A percentile compares a stretch with the other conserved stretches of the same genome.
phyloP scores from a whole-genome alignment of 306 rosid species.

The Cucumis cinereus region DNA sequence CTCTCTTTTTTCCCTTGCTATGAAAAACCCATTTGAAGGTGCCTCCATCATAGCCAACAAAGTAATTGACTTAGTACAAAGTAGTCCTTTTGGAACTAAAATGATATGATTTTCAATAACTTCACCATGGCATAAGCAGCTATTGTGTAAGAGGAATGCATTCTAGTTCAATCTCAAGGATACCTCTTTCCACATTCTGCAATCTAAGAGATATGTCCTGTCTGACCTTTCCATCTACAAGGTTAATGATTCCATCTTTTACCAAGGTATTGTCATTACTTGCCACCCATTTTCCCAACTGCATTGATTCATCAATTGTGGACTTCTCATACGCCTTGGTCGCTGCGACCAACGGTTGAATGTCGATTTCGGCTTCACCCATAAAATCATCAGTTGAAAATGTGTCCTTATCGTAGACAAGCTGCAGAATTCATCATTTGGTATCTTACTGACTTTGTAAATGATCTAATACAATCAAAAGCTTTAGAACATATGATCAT shows the following conservation, averaged over 20 bases:
- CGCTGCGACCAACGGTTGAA: conserved; percentile 69
- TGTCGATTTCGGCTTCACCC: conserved; percentile 95
- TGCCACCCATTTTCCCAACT: conserved; percentile 54
- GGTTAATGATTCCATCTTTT: conserved; percentile 48
- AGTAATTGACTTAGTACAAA: not conserved
- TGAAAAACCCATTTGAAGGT: not conserved
- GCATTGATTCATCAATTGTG: conserved; percentile 23
- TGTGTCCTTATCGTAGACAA: conserved; percentile 78
- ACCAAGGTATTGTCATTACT: conserved; percentile 37
- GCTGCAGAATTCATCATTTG: conserved; percentile 32
- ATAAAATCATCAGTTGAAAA: conserved; percentile 74
- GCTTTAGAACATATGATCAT: not conserved
- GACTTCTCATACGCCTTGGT: conserved; percentile 65
- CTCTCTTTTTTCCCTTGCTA: not conserved
- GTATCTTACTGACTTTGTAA: not conserved
- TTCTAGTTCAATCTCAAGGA: conserved; percentile 61
- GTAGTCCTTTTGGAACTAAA: not conserved
- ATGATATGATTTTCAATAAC: conserved; percentile 2
- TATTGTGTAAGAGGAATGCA: conserved; percentile 91
- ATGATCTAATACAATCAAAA: not conserved
- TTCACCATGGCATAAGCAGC: not conserved
- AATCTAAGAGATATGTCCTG: conserved; percentile 61
- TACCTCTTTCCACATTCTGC: conserved; percentile 74
- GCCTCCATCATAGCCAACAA: not conserved
- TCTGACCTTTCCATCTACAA: conserved; percentile 57